Evolutionary conservation across 768 basidiomycete species (phyloP), one percentile per base, ranked within the genome.

Genomic region (Coprinopsis sp.): DNA sequence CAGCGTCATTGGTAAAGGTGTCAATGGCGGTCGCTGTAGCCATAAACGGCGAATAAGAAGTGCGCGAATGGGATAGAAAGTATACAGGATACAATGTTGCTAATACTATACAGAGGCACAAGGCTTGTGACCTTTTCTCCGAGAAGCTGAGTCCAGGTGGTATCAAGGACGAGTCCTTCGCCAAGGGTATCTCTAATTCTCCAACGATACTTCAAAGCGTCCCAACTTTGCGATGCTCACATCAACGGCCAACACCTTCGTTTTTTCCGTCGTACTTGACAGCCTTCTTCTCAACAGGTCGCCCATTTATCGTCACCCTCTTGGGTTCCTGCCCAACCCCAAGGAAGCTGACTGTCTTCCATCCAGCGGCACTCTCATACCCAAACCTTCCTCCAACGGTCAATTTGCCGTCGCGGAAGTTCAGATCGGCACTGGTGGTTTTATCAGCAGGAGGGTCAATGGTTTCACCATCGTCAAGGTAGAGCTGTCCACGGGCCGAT

Each of bases 381-480:
- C 63, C 66, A 57, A 72, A 74, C 16, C 33, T 50, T 0, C 74
- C 74, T 4, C 56, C 50, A 2, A 76, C 67, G 30, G 42, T 53
- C 28, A 77, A 54, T 8, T 37, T 52, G 1, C 62, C 58, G 2
- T 57, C 47, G 45, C 46, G 53, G 54, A 62, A 75, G 6, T 33
- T 53, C 58, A 75, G 63, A 29, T 57, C 50, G 29, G 72, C 56
- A 7, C 54, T 30, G 21, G 73, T 75, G 37, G 58, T 56, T 2
- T 53, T 33, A 1, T 23, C 16, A 1, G 25, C 22, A 16, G 57
- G n/a, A 21, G 60, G 70, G 3, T 43, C 51, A 37, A 76, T 60
- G 6, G 77, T 79, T 34, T 76, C 77, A 11, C 84, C 83, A 50
- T 86, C 83, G 55, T 86, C 84, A 28, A 82, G 52, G 58, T 86